Evolutionary conservation across 2,329 filamentous ascomycete species (phyloP), one percentile per base, ranked within the genome.

Genomic region (Spiromastix sp.): DNA sequence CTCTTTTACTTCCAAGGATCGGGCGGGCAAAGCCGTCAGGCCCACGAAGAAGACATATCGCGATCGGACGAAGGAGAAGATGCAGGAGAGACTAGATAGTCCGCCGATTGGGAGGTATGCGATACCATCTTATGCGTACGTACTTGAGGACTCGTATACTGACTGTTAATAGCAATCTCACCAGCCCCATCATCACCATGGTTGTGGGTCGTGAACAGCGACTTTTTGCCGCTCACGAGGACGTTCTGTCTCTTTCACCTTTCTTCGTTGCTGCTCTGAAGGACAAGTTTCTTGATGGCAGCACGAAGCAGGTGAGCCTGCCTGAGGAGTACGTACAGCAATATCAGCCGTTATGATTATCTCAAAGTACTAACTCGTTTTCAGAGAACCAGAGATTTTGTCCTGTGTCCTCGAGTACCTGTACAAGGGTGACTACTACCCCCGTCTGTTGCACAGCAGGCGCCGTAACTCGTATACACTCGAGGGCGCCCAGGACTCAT

Each of bases 341-440:
- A 12, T 25, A 19, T 34, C 21, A 17, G 30, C 3, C n/a, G n/a
- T 11, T 19, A n/a, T 7, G 11, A 11, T 29, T 22, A 16, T 2
- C 2, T 17, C 9, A 20, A 45, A 41, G 28, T 25, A 19, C 38
- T 41, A 12, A 41, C 32, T 7, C 54, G 70, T 69, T 45, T 69
- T 75, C 53, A 81, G 83, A 72, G 85, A 93, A 68, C 85, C 87
- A 49, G 86, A 93, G 70, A 75, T 93, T 60, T 84, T 95, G 64
- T 93, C 85, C 59, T 87, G 82, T 54, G 71, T 95, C 53, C 85
- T 95, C 67, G 87, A 95, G 69, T 95, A 87, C 61, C 77, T 95
- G 48, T 95, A 95, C 79, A 93, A 93, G 70, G 85, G 84, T 48
- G 86, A 93, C 72, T 94, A 93, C 67, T 91, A 83, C 62, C 87